Base-by-base conservation (phyloP, 2,329 filamentous ascomycete species). In the Penicillium brasilianum region DNA sequence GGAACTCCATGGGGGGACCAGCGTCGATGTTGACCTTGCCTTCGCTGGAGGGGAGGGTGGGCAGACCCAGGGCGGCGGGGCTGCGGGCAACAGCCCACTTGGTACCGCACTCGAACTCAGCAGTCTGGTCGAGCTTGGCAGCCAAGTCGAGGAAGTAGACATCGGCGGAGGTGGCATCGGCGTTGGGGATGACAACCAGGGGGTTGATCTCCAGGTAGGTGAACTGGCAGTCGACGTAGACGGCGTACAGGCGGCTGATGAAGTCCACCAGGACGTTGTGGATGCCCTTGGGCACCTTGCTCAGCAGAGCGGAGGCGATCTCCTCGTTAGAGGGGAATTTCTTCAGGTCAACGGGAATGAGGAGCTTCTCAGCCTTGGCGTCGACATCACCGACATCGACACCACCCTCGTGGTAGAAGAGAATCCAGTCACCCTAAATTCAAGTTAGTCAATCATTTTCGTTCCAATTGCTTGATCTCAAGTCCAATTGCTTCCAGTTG, bases 171-270 rank as follows among this genome's bases (percentile, higher is more conserved):
- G 94, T 98, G 77, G 87, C 90, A 73, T 93, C 89, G 69, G 87
- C 90, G 80, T 98, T 98, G 80, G 95, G 95, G 74, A 99, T 94
- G 78, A 97, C 95, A 65, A 99, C 95, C 68, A 99, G 85, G 71
- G 95, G 95, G 88, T 99, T 99, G 86, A 99, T 99, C 83, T 99
- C 95, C 72, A 99, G 92, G 85, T 99, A 99, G 76, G 95, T 98
- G 88, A 99, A 99, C 83, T 99, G 95, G 88, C 92, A 96, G 86
- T 99, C 95, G 68, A 98, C 95, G 77, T 98, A 99, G 83, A 99
- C 95, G 73, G 94, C 95, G 79, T 99, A 99, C 70, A 99, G 87
- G 74, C 95, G 90, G 75, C 92, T 92, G 84, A 99, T 99, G 87
- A 99, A 99, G 87, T 99, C 95, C 66, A 99, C 91, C 62, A 99